phyloP scores from a whole-genome alignment of 768 basidiomycete species.

The Amanita subjunquillea region DNA sequence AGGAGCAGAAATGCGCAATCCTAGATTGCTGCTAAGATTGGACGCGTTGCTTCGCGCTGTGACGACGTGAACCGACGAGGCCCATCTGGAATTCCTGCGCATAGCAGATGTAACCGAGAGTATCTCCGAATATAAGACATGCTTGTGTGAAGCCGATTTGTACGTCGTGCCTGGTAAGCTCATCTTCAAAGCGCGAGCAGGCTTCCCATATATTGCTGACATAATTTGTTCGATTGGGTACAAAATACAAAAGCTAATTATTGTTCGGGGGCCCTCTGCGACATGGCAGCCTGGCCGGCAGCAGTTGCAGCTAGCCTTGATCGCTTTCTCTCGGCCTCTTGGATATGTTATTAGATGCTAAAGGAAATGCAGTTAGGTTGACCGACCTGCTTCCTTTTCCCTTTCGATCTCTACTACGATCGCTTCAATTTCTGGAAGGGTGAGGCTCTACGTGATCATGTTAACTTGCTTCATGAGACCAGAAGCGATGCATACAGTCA shows the following conservation, averaged over 20 bases:
- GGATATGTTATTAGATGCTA: constrained; percentile 4
- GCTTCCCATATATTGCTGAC: constrained; percentile 6
- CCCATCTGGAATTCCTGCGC: constrained; percentile 98
- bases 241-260: constrained; percentile 11
- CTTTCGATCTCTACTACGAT: constrained; percentile 91
- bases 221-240: constrained; percentile 7
- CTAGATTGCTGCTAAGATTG: constrained; percentile 63
- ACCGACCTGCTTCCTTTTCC: constrained; percentile 90
- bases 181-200: background rate
- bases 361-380: background rate
- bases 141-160: constrained; percentile 45
- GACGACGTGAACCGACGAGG: constrained; percentile 57
- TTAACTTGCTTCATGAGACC: constrained; percentile 2
- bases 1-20: constrained; percentile 53
- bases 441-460: constrained; percentile 54
- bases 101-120: constrained; percentile 86
- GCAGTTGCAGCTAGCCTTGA: constrained; percentile 86
- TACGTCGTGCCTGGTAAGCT: constrained; percentile 8
- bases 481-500: constrained; percentile 49
- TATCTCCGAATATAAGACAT: constrained; percentile 85
- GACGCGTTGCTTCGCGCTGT: constrained; percentile 49
- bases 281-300: constrained; percentile 85
- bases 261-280: constrained; percentile 34
- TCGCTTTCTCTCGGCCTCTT: constrained; percentile 94
- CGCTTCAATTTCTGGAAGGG: constrained; percentile 77